Base-by-base conservation (phyloP, 306 rosid genomes). In the Prunus padus region DNA sequence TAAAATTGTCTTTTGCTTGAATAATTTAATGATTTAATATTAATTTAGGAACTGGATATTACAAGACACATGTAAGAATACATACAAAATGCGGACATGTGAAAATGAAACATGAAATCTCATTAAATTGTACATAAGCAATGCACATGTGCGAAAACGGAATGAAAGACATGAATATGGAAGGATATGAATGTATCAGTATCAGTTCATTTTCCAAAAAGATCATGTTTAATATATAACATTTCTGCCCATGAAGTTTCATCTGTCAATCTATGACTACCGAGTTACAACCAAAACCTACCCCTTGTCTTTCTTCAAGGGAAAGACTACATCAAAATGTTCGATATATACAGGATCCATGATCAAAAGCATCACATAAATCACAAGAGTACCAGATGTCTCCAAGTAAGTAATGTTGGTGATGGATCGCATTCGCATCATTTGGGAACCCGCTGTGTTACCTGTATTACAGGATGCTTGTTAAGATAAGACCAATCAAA, bases 361-460 rank as follows among this genome's bases (percentile, higher is more conserved):
- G 55, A 46, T 8, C 28, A 59, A 57, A 23, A 44, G 44, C 56
- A 59, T 72, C 4, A 44, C 55, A 42, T 25, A 57, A 44, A 25
- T 72, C 59, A 57, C 67, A 55, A 20, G 40, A 14, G 23, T 40
- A 56, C 11, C 23, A 40, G 25, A 56, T 25, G 40, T 61, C 23
- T 9, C 66, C 1, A 40, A 40, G 65, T 71, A 61, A 6, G 67
- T 33, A 63, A 31, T 31, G 13, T 30, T 31, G 14, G 20, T 1
- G 19, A 61, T 28, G 72, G 60, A 67, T 54, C 6, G 22, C 26
- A 18, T 73, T 76, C 46, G 8, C 33, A 15, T 74, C 78, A 73
- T 46, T 73, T 46, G 28, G 77, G 56, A 67, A 65, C 63, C n/a
- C 13, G 12, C n/a, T 13, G 16, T 19, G 37, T 19, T 22, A 20